Evolutionary conservation across 2,329 filamentous ascomycete species (phyloP).

Genomic region (Huntiella moniliformis): DNA sequence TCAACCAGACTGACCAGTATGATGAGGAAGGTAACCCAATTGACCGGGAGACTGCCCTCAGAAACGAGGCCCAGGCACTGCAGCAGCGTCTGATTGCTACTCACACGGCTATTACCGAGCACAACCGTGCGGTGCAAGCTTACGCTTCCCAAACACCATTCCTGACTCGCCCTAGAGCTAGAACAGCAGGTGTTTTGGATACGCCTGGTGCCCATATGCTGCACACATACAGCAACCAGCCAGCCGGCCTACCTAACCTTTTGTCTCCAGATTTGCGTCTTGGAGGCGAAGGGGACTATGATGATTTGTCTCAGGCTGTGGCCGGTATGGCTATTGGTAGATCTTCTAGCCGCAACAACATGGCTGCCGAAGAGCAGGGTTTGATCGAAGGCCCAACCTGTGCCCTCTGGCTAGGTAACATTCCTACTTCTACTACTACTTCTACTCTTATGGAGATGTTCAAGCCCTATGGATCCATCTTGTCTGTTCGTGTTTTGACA

Average conservation of each 20-base stretch:
- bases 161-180: slow-evolving; percentile 59
- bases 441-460: slow-evolving; percentile 93
- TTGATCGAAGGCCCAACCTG: slow-evolving; percentile 70
- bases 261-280: slow-evolving; percentile 56
- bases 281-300: slow-evolving; percentile 58
- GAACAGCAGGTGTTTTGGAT: slow-evolving; percentile 82
- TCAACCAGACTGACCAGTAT: slow-evolving; percentile 97
- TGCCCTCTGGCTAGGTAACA: slow-evolving; percentile 91
- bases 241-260: slow-evolving; percentile 51
- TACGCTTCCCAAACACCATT: slow-evolving; percentile 70
- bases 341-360: slow-evolving; percentile 46
- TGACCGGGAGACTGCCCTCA: slow-evolving; percentile 31
- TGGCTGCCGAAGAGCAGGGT: slow-evolving; percentile 59
- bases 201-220: slow-evolving; percentile 48
- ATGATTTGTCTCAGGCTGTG: slow-evolving; percentile 63
- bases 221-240: slow-evolving; percentile 53
- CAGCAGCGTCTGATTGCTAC: slow-evolving; percentile 46
- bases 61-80: slow-evolving; percentile 38
- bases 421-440: slow-evolving; percentile 89
- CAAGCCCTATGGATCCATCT: slow-evolving; percentile 74
- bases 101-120: slow-evolving; percentile 59
- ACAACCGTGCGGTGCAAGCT: slow-evolving; percentile 84
- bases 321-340: slow-evolving; percentile 58
- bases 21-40: slow-evolving; percentile 74
- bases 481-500: slow-evolving; percentile 81